phyloP scores from a whole-genome alignment of 441 rosid genomes.

The Biscutella auriculata region DNA sequence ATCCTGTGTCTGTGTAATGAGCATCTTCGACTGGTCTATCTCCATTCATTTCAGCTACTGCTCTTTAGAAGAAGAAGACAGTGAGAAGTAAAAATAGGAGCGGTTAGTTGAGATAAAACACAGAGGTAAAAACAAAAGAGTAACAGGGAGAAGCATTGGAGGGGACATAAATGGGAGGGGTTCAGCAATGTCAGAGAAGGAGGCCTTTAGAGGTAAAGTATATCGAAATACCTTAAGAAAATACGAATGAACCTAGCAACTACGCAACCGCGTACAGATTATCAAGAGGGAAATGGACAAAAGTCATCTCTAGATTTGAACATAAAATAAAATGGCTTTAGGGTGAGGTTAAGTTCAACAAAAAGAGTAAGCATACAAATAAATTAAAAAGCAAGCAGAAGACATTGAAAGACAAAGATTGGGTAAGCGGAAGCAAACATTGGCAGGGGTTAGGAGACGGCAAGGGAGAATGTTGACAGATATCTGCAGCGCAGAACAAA shows the following conservation, averaged over 20 bases:
- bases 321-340: not conserved
- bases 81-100: conserved; percentile 3
- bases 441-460: conserved; percentile 7
- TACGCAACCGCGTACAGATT: not conserved
- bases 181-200: not conserved
- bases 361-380: not conserved
- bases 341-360: not conserved
- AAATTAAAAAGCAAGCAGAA: not conserved
- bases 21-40: conserved; percentile 33
- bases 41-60: conserved; percentile 33
- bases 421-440: conserved; percentile 3
- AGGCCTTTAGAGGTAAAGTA: not conserved
- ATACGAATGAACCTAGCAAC: not conserved
- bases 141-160: not conserved
- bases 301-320: not conserved
- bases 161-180: no score
- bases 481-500: not conserved
- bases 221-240: not conserved
- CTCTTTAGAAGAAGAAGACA: not conserved
- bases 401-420: not conserved
- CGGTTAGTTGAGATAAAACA: not conserved
- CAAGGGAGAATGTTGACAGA: conserved; percentile 4
- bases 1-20: conserved; percentile 37
- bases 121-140: not conserved
- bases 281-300: not conserved